Conservation (phyloP, 2,329 filamentous ascomycete genomes). For the Fusarium stilboides region DNA sequence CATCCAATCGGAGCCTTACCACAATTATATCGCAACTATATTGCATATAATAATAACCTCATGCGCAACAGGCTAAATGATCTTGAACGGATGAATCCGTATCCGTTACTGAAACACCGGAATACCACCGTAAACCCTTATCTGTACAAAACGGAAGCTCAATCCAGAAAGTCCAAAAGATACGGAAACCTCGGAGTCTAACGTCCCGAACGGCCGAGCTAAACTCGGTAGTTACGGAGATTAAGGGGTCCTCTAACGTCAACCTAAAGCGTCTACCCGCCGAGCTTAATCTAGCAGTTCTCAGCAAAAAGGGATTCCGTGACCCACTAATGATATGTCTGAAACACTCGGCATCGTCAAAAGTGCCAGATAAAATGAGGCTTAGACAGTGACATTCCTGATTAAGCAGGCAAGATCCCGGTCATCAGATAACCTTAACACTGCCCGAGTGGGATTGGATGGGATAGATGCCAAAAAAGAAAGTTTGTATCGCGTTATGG, state of each 20-base stretch:
- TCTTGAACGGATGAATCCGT: constrained; percentile 5
- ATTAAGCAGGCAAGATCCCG: neutral
- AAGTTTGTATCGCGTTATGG: constrained; percentile 1
- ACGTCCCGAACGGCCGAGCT: constrained; percentile 2
- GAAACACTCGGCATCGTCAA: neutral
- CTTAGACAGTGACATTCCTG: constrained; percentile 4
- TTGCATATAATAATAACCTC: too few species aligned
- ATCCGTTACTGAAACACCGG: neutral
- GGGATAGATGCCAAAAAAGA: neutral
- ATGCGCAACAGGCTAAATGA: neutral
- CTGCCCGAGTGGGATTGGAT: neutral
- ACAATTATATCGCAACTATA: too few species aligned
- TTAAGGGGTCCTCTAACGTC: neutral
- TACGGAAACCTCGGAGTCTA: constrained; percentile 16
- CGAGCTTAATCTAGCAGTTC: neutral
- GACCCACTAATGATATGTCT: neutral
- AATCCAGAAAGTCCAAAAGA: constrained; percentile 16
- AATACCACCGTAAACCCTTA: constrained; percentile 4
- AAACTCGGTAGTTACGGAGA: constrained; percentile 16
- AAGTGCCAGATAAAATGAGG: constrained; percentile 16
- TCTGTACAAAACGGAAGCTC: constrained; percentile 18
- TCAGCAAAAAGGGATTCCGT: neutral
- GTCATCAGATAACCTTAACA: too few species aligned
- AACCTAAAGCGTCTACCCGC: neutral
- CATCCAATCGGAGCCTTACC: too few species aligned